Evolutionary conservation across 2,329 filamentous ascomycete species (phyloP).

Genomic region (Fusarium nygamai): DNA sequence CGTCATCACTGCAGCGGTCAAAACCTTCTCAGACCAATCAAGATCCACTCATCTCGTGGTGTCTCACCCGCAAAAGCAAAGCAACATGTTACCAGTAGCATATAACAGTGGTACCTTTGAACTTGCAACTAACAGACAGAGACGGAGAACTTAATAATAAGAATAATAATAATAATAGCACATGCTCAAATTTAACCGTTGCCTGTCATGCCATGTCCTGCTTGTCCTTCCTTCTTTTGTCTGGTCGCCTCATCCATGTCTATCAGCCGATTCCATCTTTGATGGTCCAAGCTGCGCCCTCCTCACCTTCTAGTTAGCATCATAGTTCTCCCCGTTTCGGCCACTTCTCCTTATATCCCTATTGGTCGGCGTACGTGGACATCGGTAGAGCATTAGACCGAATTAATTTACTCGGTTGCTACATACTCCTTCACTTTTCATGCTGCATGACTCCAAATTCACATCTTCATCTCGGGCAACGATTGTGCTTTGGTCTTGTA

Average conservation of each 20-base stretch:
- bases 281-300: conserved; percentile 2
- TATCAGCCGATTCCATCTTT: background rate
- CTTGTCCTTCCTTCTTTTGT: background rate
- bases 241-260: background rate
- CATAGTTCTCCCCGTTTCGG: background rate
- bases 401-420: conserved; percentile 5
- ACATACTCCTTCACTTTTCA: background rate
- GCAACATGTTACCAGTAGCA: background rate
- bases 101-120: background rate
- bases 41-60: conserved; percentile 33
- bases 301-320: background rate
- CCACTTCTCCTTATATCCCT: background rate
- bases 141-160: background rate
- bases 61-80: conserved; percentile 24
- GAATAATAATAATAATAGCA: background rate
- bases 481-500: conserved; percentile 28
- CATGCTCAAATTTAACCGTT: background rate
- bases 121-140: background rate
- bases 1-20: conserved; percentile 15
- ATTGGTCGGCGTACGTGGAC: conserved; percentile 9
- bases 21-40: conserved; percentile 17
- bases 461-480: conserved; percentile 27
- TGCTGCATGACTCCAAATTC: conserved; percentile 20
- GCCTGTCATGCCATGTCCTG: background rate
- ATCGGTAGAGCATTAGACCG: conserved; percentile 12